Base-by-base conservation (phyloP, 352 stramenopile species). In the Phytophthora tentaculata region DNA sequence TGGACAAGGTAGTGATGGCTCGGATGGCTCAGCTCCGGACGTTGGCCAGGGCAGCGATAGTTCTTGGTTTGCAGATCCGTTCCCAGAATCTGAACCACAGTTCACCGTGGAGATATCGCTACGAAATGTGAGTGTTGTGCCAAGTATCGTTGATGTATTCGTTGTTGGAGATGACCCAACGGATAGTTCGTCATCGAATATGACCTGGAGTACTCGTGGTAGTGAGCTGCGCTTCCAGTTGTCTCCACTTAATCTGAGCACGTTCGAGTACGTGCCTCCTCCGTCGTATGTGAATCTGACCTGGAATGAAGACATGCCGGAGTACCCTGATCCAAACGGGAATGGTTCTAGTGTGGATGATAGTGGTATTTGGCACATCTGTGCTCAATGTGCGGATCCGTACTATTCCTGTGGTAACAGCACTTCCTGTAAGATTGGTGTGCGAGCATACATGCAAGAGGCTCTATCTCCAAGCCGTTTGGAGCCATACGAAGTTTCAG, bases 231-330 rank as follows among this genome's bases (percentile, higher is more conserved):
- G 61, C 35, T 55, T 76, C 13, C 45, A 57, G 20, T 24, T 76
- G 5, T 60, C 58, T 0, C 61, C 75, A n/a, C 45, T 88, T 6
- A 67, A 83, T 24, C 28, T 84, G 17, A 57, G 17, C 22, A 79
- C 67, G 29, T 88, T 80, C 28, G 55, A 71, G 29, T 88, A 84
- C 24, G 64, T 83, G 2, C 54, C 77, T 5, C 80, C 80, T 16
- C 77, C 75, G 0, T 5, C 52, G 6, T 48, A 70, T 4, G 23
- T 83, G 1, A 70, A 83, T 29, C 61, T 88, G 24, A 69, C 52
- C 2, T 86, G 72, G 72, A 22, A 72, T 17, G 67, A 78, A 35
- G 55, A 74, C n/a, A 51, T 54, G 19, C 28, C 44, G 2, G 61
- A 70, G 5, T 57, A 65, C 51, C 44, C 44, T 23, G 61, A 76